Percentiles rank a stretch among this genome's conserved stretches.
Conservation (phyloP, 768 basidiomycete genomes). For the Macrolepiota dolichaula region DNA sequence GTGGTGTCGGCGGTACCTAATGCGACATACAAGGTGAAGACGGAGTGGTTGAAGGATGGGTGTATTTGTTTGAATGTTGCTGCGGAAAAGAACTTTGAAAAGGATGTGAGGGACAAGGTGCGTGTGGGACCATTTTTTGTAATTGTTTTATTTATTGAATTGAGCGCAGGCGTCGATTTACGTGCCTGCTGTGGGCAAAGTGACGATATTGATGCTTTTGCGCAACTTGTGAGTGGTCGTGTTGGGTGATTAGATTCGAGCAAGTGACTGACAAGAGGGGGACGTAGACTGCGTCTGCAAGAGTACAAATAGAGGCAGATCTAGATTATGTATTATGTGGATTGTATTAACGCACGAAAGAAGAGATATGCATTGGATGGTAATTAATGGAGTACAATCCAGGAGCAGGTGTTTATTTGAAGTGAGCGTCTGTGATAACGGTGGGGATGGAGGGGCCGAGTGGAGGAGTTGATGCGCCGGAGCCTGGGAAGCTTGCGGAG, state of each 20-base stretch:
- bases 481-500: conserved; percentile 52
- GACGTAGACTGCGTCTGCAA: conserved; percentile 50
- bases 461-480: conserved; percentile 45
- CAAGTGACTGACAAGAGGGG: not conserved
- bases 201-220: conserved; percentile 96
- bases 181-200: conserved; percentile 95
- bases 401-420: conserved; percentile 8
- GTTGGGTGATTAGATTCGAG: not conserved
- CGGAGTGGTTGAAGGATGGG: conserved; percentile 87
- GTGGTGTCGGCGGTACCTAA: conserved; percentile 93
- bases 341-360: not conserved
- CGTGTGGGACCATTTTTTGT: conserved; percentile 14
- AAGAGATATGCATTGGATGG: conserved; percentile 4
- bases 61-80: conserved; percentile 93
- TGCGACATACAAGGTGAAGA: conserved; percentile 83
- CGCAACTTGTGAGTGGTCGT: conserved; percentile 85
- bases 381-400: conserved; percentile 9
- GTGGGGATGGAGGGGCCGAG: conserved; percentile 17
- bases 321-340: not conserved
- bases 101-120: conserved; percentile 89
- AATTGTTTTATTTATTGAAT: not conserved
- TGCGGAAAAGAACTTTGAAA: conserved; percentile 95
- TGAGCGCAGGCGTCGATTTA: conserved; percentile 85
- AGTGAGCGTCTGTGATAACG: conserved; percentile 15
- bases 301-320: conserved; percentile 36